A percentile compares a stretch with the other conserved stretches of the same genome.
phyloP scores from a whole-genome alignment of 2,329 filamentous ascomycete genomes.

The Ophiostoma quercus region DNA sequence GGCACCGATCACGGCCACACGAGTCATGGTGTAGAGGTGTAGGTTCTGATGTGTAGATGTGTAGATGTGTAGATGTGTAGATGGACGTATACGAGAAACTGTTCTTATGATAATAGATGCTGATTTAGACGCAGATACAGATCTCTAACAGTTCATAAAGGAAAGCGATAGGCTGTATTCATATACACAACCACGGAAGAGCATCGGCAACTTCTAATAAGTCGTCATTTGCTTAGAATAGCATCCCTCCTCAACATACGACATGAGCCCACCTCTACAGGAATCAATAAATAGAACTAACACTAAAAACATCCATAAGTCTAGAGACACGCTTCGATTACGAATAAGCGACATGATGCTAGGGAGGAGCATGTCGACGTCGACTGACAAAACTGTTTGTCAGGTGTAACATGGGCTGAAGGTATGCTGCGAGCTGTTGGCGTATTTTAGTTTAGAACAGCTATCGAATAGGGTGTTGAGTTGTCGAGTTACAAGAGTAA shows the following conservation, averaged over 20 bases:
- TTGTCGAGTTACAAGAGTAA: background rate
- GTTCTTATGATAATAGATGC: background rate
- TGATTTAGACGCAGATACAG: background rate
- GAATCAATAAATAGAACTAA: background rate
- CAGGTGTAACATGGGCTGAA: background rate
- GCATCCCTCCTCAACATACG: background rate
- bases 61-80: background rate
- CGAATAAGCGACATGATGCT: background rate
- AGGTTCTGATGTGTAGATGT: background rate
- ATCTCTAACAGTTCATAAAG: background rate
- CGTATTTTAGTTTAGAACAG: background rate
- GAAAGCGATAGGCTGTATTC: background rate
- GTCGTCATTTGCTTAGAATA: slow-evolving; percentile 5
- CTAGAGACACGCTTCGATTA: background rate
- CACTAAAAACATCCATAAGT: background rate
- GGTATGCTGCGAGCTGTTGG: background rate
- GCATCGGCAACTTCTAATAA: background rate
- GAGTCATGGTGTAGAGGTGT: background rate
- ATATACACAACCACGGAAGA: background rate
- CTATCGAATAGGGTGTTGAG: background rate
- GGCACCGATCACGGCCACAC: slow-evolving; percentile 39
- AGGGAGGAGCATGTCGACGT: background rate
- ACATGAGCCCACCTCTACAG: slow-evolving; percentile 4
- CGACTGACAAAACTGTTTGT: background rate
- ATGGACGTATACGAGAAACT: background rate